Base-by-base conservation (phyloP, 2,329 filamentous ascomycete genomes). In the Fusarium papillatum region DNA sequence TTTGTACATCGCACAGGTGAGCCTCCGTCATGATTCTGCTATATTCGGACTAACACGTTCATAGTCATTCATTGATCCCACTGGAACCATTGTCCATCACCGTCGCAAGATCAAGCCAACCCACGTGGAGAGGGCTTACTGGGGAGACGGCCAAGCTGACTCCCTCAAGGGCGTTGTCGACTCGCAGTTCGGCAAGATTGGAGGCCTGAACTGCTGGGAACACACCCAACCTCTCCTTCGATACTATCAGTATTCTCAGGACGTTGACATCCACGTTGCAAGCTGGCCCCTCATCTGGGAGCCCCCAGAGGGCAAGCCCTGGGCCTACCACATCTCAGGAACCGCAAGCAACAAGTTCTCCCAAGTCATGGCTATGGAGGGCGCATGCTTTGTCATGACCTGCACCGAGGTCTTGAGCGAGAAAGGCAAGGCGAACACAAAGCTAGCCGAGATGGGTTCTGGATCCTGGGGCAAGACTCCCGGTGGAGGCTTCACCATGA, bases 281-380 rank as follows among this genome's bases (percentile, higher is more conserved):
- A 85, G 84, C 41, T 90, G 88, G 87, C 88, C 87, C 0, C 66
- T 73, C 1, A 64, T 73, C 53, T 78, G 64, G 62, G 46, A 75
- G 19, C 43, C 63, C 7, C 70, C 76, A 0, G 70, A 71, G 24
- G 71, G 86, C 86, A 24, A 85, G 85, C 2, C 70, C 1, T 80
- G 76, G 57, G 74, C 79, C 7, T 80, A 77, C 62, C 78, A 76
- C 38, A 81, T 82, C 65, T 68, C 75, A 0, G 69, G 65, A 0
- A 60, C 48, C 3, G 75, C 74, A 3, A 78, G 78, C 48, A 75
- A 76, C 36, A 78, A 80, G 36, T 83, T 90, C 6, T 87, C 89
- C 0, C 87, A 88, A 63, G 84, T 87, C 0, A 90, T 91, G 72
- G 89, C 90, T 0, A 87, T 92, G 24, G 90, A 92, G 73, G 86